Base-by-base conservation (phyloP, 2,329 filamentous ascomycete species). In the Pyrenochaeta sp. region DNA sequence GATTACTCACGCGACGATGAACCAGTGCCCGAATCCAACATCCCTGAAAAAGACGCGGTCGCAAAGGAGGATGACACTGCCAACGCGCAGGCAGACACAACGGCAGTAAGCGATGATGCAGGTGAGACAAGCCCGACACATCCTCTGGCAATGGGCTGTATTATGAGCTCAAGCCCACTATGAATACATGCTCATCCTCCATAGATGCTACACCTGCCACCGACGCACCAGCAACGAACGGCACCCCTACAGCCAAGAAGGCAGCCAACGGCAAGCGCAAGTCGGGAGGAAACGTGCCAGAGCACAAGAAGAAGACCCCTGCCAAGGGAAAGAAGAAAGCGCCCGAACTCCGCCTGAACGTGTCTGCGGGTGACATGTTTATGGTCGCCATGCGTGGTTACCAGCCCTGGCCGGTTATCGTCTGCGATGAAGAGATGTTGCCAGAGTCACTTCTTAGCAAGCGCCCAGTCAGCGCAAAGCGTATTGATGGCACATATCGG, bases 361-460 rank as follows among this genome's bases (percentile, higher is more conserved):
- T 92, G 64, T 85, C 96, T 81, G 91, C 95, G 4, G 95, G 96
- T 67, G 90, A 98, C 71, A 91, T 93, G 79, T 98, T 91, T 80
- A 89, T 96, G 74, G 92, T 96, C 64, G 91, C 93, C 78, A 88
- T 99, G 78, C 97, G 96, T 84, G 95, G 94, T 59, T 96, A 92
- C 78, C 92, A 95, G 32, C 90, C 92, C 39, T 99, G 95, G 95
- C 95, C 95, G 15, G 90, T 92, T 53, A 91, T 99, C 74, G 88
- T 99, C 69, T 95, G 92, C 77, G 93, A 97, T 75, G 94, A 99
- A 78, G 89, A 90, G 61, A 98, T 99, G 90, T 88, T 99, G 22
- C 94, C 95, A 2, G 84, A 88, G 56, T 88, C 85, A 13, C 85
- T 99, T 25, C 80, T 96, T 53, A 90, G 85, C 71, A 86, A 86